Conservation (phyloP, 495 filamentous ascomycete species). For the Niebla homalea region DNA sequence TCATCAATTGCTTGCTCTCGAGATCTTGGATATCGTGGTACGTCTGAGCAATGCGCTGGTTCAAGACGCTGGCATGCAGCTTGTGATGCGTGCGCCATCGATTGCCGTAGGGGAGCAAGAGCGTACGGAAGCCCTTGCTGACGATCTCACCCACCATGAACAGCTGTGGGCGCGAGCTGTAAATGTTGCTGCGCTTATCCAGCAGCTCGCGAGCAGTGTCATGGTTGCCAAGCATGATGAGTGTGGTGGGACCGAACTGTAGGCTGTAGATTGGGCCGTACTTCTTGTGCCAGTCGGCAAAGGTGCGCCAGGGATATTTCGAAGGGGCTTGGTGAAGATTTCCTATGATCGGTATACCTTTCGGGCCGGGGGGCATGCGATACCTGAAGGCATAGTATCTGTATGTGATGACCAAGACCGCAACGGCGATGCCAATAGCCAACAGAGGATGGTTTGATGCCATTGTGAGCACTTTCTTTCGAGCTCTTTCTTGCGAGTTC, state of each 20-base stretch:
- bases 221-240: slow-evolving; percentile 28
- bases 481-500: too few relatives aligned
- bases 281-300: slow-evolving; percentile 31
- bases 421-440: too few relatives aligned
- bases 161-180: slow-evolving; percentile 32
- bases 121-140: slow-evolving; percentile 29
- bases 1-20: slow-evolving; percentile 16
- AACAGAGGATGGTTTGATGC: too few relatives aligned
- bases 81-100: slow-evolving; percentile 30
- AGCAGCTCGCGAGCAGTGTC: slow-evolving; percentile 28
- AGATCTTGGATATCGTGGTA: slow-evolving; percentile 32
- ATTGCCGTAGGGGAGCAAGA: slow-evolving; percentile 29
- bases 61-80: slow-evolving; percentile 17
- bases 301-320: slow-evolving; percentile 13
- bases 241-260: slow-evolving; percentile 26
- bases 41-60: slow-evolving; percentile 27
- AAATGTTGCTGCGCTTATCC: slow-evolving; percentile 31
- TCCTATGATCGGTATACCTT: slow-evolving; percentile 28
- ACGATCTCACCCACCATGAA: slow-evolving; percentile 32
- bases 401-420: too few relatives aligned
- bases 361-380: too few relatives aligned
- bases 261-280: slow-evolving; percentile 34
- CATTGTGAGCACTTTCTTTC: too few relatives aligned
- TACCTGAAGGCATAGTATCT: too few relatives aligned
- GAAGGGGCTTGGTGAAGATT: slow-evolving; percentile 21